Evolutionary conservation across 306 rosid species (phyloP).

Genomic region (Cucurbita pepo): DNA sequence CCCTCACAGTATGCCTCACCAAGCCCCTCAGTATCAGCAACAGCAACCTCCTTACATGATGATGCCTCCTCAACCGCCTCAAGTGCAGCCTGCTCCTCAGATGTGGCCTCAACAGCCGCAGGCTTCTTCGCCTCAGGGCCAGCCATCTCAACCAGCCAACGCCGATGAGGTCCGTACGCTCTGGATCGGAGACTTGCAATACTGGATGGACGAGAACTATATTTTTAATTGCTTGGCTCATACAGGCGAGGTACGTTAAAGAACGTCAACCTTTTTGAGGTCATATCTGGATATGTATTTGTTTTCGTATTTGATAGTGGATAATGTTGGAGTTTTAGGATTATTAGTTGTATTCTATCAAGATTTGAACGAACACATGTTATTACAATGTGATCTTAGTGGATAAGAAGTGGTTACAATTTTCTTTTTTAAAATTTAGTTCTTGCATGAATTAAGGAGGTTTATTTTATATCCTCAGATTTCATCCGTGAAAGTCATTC

Average conservation of each 20-base stretch:
- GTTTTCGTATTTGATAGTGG: not conserved
- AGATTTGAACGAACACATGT: not conserved
- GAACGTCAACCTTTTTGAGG: not conserved
- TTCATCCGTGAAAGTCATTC: slow-evolving; percentile 36
- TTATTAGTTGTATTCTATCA: not conserved
- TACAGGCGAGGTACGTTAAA: slow-evolving; percentile 33
- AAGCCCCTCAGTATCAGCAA: slow-evolving; percentile 49
- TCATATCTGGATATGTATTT: not conserved
- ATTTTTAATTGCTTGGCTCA: slow-evolving; percentile 27
- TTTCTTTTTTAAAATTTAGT: not conserved
- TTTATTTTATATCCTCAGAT: slow-evolving; percentile 13
- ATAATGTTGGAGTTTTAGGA: not conserved
- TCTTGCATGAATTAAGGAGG: not conserved
- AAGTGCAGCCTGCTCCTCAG: slow-evolving; percentile 14
- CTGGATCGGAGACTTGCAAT: slow-evolving; percentile 58
- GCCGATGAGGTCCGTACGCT: slow-evolving; percentile 47
- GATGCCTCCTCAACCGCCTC: slow-evolving; percentile 58
- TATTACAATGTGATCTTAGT: not conserved
- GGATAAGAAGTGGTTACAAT: not conserved
- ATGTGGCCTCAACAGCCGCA: slow-evolving; percentile 49
- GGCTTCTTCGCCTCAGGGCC: slow-evolving; percentile 22
- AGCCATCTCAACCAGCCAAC: slow-evolving; percentile 30
- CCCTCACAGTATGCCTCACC: slow-evolving; percentile 42
- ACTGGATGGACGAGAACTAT: slow-evolving; percentile 57
- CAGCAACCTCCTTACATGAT: slow-evolving; percentile 60